Percentiles rank a stretch among this genome's conserved stretches.
Conservation (phyloP, 495 filamentous ascomycete species). For the Paragyromitra xinjiangensis region DNA sequence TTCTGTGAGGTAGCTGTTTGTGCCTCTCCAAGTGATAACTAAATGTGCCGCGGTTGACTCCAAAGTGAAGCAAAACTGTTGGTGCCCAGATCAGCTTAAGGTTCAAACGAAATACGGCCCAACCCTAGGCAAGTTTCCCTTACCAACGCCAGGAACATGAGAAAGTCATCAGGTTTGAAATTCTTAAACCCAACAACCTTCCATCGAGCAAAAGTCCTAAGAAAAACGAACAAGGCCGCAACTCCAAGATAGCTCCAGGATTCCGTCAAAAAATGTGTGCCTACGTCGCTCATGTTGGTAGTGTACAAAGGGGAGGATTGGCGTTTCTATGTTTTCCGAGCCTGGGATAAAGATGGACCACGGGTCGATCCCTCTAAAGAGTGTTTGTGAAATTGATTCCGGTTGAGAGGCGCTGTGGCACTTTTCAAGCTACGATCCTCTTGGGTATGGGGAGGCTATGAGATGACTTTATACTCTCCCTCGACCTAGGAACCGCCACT, state of each 20-base stretch:
- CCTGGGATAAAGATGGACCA: slow-evolving; percentile 5
- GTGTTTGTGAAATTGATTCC: background rate
- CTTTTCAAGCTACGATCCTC: background rate
- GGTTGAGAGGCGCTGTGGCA: background rate
- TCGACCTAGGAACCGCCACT: background rate
- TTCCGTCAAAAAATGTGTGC: slow-evolving; percentile 58
- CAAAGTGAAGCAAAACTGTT: slow-evolving; percentile 61
- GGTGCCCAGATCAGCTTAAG: background rate
- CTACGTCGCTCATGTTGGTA: slow-evolving; percentile 9
- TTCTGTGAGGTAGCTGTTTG: slow-evolving; percentile 69
- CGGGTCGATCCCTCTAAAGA: background rate
- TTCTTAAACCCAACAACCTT: slow-evolving; percentile 63
- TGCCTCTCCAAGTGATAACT: slow-evolving; percentile 58
- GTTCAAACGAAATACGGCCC: background rate
- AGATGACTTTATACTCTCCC: slow-evolving; percentile 23
- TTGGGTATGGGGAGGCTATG: background rate
- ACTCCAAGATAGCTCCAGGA: slow-evolving; percentile 66
- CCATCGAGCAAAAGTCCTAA: slow-evolving; percentile 66
- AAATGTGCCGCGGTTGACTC: slow-evolving; percentile 59
- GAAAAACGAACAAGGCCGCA: slow-evolving; percentile 63
- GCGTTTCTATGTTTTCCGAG: background rate
- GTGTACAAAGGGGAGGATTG: background rate
- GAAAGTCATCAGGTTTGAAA: slow-evolving; percentile 68
- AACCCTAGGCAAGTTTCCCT: slow-evolving; percentile 38
- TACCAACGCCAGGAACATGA: slow-evolving; percentile 69